phyloP scores from a whole-genome alignment of 768 basidiomycete genomes.

The Russula lepida region DNA sequence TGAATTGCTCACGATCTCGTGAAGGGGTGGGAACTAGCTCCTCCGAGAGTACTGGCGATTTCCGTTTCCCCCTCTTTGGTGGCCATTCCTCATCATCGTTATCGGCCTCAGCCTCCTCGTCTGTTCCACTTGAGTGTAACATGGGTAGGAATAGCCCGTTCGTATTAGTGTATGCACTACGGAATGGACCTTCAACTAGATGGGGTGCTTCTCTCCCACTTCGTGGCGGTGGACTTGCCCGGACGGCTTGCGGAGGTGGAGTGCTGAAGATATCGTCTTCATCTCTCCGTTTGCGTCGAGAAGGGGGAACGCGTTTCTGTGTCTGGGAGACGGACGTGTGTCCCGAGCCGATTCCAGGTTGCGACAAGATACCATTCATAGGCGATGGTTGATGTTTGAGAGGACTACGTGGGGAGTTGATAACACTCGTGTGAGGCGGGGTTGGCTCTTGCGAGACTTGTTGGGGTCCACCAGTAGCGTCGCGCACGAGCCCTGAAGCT shows the following conservation, averaged over 20 bases:
- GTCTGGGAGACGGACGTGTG: not conserved
- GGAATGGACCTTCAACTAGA: constrained; percentile 23
- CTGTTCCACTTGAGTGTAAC: constrained; percentile 8
- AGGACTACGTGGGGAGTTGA: constrained; percentile 7
- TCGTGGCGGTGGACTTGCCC: not conserved
- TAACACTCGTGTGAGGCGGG: constrained; percentile 12
- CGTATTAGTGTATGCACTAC: constrained; percentile 22
- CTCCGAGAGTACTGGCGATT: not conserved
- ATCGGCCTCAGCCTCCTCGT: not conserved
- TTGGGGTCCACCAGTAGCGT: not conserved
- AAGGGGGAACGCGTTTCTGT: not conserved
- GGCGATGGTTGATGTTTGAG: not conserved
- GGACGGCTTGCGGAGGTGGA: not conserved
- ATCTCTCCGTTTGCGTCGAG: not conserved
- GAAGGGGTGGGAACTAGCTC: not conserved
- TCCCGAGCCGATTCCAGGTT: not conserved
- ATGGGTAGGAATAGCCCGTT: constrained; percentile 9
- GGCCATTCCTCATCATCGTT: constrained; percentile 1
- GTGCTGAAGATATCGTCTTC: constrained; percentile 13
- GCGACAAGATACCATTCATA: not conserved
- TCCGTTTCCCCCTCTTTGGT: not conserved
- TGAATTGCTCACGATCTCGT: not conserved
- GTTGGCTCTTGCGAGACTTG: constrained; percentile 15
- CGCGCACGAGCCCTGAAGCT: not conserved
- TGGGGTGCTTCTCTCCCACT: constrained; percentile 20